Percentiles rank a stretch among this genome's conserved stretches.
Evolutionary conservation across 2,329 filamentous ascomycete genomes (phyloP).

Genomic region (Ophiocordyceps sinensis): DNA sequence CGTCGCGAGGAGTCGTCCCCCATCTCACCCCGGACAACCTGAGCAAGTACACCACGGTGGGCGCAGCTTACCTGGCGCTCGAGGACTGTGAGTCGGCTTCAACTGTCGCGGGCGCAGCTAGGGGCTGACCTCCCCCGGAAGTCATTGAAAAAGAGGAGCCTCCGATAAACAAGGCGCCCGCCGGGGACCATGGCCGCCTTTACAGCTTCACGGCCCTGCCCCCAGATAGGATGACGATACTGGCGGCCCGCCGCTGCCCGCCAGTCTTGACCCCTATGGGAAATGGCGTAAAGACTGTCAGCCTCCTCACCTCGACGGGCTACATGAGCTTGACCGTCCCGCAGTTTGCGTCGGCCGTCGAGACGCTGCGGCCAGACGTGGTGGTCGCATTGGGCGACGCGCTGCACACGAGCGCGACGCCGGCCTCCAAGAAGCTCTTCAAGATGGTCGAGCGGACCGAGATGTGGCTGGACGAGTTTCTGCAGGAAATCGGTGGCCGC

Average conservation of each 20-base stretch:
- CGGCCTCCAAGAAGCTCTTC: conserved; percentile 56
- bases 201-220: conserved; percentile 66
- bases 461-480: conserved; percentile 60
- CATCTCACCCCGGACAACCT: conserved; percentile 83
- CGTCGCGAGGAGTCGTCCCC: conserved; percentile 72
- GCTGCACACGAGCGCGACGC: conserved; percentile 26
- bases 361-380: conserved; percentile 63
- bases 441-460: conserved; percentile 83
- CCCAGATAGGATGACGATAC: conserved; percentile 47
- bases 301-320: conserved; percentile 75
- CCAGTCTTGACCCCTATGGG: conserved; percentile 56
- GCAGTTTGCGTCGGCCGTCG: conserved; percentile 52
- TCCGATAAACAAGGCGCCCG: conserved; percentile 30
- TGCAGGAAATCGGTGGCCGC: conserved; percentile 22
- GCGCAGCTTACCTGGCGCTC: conserved; percentile 64
- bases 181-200: conserved; percentile 37
- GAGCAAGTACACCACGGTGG: conserved; percentile 46
- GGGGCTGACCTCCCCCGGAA: conserved; percentile 11
- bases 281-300: conserved; percentile 57
- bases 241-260: conserved; percentile 66
- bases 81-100: conserved; percentile 67
- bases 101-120: not conserved
- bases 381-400: conserved; percentile 67
- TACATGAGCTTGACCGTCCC: conserved; percentile 56
- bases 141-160: conserved; percentile 41